Evolutionary conservation across 768 basidiomycete species (phyloP).

Genomic region (Agaricus subrufescens): DNA sequence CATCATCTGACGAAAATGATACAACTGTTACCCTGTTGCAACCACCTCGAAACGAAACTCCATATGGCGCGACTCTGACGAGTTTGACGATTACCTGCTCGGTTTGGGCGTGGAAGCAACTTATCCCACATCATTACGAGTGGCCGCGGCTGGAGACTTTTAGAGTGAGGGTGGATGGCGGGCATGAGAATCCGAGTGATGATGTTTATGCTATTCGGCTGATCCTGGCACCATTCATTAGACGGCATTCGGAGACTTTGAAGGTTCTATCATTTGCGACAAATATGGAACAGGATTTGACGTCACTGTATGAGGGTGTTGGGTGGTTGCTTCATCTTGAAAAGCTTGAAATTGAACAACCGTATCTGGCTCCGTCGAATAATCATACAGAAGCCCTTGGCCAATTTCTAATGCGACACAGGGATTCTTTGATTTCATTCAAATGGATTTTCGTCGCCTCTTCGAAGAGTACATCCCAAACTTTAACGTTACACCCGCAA

Average conservation of each 20-base stretch:
- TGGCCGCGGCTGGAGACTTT: background rate
- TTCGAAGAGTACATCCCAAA: background rate
- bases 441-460: constrained; percentile 1
- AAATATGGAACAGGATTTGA: background rate
- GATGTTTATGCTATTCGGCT: constrained; percentile 7
- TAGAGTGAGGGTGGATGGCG: background rate
- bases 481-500: background rate
- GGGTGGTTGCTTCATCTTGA: constrained; percentile 2
- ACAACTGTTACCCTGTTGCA: constrained; percentile 1
- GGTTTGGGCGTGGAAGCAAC: background rate
- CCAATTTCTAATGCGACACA: constrained; percentile 4
- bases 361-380: background rate
- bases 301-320: constrained; percentile 5
- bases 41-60: background rate
- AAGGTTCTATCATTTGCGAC: background rate
- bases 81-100: constrained; percentile 2
- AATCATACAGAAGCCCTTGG: constrained; percentile 4
- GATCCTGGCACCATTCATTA: constrained; percentile 1
- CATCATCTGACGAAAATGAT: background rate
- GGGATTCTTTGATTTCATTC: constrained; percentile 1
- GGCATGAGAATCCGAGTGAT: constrained; percentile 1
- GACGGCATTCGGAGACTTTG: constrained; percentile 6
- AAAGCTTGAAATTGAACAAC: constrained; percentile 5
- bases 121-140: background rate
- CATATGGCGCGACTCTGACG: constrained; percentile 1